Conservation (phyloP, 352 stramenopile species). For the Globisporangium canariense region DNA sequence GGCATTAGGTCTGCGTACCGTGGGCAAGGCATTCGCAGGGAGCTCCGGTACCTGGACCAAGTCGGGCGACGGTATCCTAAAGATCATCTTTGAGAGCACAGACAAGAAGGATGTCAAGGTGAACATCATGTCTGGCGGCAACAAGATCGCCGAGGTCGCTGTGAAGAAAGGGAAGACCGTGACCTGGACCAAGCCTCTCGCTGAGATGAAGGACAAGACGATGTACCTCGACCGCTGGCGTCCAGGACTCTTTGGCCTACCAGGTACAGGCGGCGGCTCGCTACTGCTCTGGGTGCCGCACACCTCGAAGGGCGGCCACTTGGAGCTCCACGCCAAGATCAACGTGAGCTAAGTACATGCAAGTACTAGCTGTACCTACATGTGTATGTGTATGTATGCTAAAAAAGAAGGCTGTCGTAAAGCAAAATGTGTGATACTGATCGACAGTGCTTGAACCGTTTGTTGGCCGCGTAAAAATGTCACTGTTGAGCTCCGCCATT, state of each 20-base stretch:
- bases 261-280: slow-evolving; percentile 55
- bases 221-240: slow-evolving; percentile 72
- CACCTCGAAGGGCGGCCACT: slow-evolving; percentile 30
- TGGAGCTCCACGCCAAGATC: slow-evolving; percentile 44
- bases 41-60: slow-evolving; percentile 39
- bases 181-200: slow-evolving; percentile 31
- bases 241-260: slow-evolving; percentile 45
- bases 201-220: slow-evolving; percentile 45
- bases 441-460: too few species aligned
- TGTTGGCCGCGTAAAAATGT: too few species aligned
- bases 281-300: slow-evolving; percentile 58
- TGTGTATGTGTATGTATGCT: too few species aligned
- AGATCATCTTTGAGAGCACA: slow-evolving; percentile 37
- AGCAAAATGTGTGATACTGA: too few species aligned
- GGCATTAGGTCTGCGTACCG: slow-evolving; percentile 36
- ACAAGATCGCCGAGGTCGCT: slow-evolving; percentile 35
- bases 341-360: slow-evolving; percentile 35
- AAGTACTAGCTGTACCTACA: not conserved
- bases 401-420: too few species aligned
- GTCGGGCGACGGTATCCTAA: slow-evolving; percentile 33
- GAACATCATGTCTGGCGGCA: slow-evolving; percentile 46
- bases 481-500: too few species aligned
- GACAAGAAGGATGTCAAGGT: slow-evolving; percentile 46
- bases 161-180: slow-evolving; percentile 32
- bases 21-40: slow-evolving; percentile 37